These are phyloP conservation scores for Boechera retrofracta DNA, from an alignment of 345 rosid species.

Conservation along the genomic window DNA sequence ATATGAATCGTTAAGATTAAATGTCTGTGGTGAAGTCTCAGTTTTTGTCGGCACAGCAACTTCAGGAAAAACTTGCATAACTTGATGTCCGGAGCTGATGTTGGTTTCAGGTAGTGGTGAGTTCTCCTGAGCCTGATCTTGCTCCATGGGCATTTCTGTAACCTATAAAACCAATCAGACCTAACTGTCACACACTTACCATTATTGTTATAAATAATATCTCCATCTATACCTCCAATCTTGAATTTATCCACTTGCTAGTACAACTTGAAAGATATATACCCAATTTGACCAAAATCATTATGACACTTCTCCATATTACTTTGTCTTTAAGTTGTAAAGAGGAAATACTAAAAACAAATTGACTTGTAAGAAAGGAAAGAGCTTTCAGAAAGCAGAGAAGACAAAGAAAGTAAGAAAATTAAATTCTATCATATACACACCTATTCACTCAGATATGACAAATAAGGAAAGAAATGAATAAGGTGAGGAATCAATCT, in stretches of 20 bases:
- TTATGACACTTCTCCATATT: background rate
- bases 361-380: slow-evolving; percentile 10
- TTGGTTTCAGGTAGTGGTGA: slow-evolving; percentile 50
- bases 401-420: slow-evolving; percentile 4
- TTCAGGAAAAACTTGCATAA: slow-evolving; percentile 50
- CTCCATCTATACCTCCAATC: background rate
- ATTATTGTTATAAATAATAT: slow-evolving; percentile 2
- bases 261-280: slow-evolving; percentile 1
- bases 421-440: background rate
- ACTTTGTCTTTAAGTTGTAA: slow-evolving; percentile 3
- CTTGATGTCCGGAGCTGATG: slow-evolving; percentile 41
- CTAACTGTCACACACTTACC: slow-evolving; percentile 18
- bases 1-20: slow-evolving; percentile 42
- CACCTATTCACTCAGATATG: background rate
- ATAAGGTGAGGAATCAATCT: slow-evolving; percentile 1
- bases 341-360: slow-evolving; percentile 16
- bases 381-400: slow-evolving; percentile 32
- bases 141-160: slow-evolving; percentile 58
- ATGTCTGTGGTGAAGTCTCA: slow-evolving; percentile 35
- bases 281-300: slow-evolving; percentile 18
- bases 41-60: slow-evolving; percentile 42
- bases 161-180: slow-evolving; percentile 56
- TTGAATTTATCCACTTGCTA: slow-evolving; percentile 3
- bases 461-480: background rate
- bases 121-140: slow-evolving; percentile 50